Evolutionary conservation across 2,329 filamentous ascomycete genomes (phyloP), one percentile per base, ranked within the genome.

Genomic region (Claviceps monticola): DNA sequence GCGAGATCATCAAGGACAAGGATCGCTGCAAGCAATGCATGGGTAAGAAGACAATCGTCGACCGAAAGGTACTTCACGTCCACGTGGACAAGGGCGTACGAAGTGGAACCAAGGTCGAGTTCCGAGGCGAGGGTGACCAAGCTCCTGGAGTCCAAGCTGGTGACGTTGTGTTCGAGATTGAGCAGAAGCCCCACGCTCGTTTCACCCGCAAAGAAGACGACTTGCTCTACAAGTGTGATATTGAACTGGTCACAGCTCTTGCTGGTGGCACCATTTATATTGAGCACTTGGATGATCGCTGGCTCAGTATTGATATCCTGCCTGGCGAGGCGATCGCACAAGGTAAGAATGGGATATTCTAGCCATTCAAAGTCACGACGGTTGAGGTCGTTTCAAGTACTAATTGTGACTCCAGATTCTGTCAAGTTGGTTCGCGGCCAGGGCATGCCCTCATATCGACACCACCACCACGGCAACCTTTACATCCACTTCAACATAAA

Each of bases 401-500:
- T 56, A 36, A 58, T 29, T 4, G 29, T 11, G 14, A n/a, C 19
- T 50, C 3, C 60, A 95, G 93, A 87, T 60, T 76, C 88, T 59
- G 80, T 97, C 67, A 97, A 96, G 75, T 86, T 95, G 70, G 84
- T 98, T 63, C 87, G 88, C 58, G 90, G 89, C 58, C 93, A 98
- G 72, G 93, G 93, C 68, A 98, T 98, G 93, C 93, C 93, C 43
- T 94, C 93, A 4, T 86, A 82, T 70, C 83, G 93, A 61, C 93
- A 97, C 70, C 93, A 98, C 75, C 87, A 97, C 70, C 83, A 80
- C 65, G 93, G 93, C 63, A 96, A 98, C 73, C 76, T 98, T 61
- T 98, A 93, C 75, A 89, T 98, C 64, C 88, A 95, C 66, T 98
- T 98, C 74, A 84, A 87, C 63, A 89, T 98, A 71, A 95, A 95